These are phyloP conservation scores for Wickerhamiella dianesei DNA, from an alignment of 805 yeast species.

Conservation along the genomic window DNA sequence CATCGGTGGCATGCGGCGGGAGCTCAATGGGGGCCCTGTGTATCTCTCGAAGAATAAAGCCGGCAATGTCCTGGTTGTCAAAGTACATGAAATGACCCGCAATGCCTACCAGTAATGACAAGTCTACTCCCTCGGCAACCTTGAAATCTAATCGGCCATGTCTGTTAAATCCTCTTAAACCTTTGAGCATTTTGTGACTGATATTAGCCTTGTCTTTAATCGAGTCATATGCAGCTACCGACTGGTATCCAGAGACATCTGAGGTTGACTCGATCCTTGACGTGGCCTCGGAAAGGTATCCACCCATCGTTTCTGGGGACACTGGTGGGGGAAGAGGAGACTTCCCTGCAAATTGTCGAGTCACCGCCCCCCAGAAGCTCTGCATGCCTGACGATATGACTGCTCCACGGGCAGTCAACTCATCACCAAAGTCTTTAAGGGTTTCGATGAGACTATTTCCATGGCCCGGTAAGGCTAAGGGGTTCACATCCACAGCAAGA, in stretches of 20 bases:
- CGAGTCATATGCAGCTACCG: not conserved
- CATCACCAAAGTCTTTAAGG: slow-evolving; percentile 29
- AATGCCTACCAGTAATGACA: slow-evolving; percentile 64
- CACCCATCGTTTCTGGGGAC: too few relatives aligned
- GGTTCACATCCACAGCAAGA: slow-evolving; percentile 36
- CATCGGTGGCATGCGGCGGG: slow-evolving; percentile 9
- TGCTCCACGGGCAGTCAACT: slow-evolving; percentile 21
- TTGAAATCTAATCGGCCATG: slow-evolving; percentile 74
- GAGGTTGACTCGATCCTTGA: too few relatives aligned
- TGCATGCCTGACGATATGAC: not conserved
- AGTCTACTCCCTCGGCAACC: slow-evolving; percentile 64
- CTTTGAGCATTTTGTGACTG: slow-evolving; percentile 7
- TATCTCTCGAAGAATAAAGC: slow-evolving; percentile 56
- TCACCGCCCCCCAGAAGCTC: not conserved
- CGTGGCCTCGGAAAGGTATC: too few relatives aligned
- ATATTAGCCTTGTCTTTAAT: not conserved
- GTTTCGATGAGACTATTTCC: slow-evolving; percentile 29
- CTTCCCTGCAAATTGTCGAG: not conserved
- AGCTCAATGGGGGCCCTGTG: not conserved
- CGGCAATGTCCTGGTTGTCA: slow-evolving; percentile 74
- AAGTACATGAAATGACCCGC: slow-evolving; percentile 81
- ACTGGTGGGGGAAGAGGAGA: too few relatives aligned
- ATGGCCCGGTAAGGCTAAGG: slow-evolving; percentile 45
- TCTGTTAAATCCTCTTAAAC: slow-evolving; percentile 41
- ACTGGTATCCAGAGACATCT: not conserved